These are phyloP conservation scores for Pichia insulana DNA, from an alignment of 805 yeast genomes.

Conservation along the genomic window DNA sequence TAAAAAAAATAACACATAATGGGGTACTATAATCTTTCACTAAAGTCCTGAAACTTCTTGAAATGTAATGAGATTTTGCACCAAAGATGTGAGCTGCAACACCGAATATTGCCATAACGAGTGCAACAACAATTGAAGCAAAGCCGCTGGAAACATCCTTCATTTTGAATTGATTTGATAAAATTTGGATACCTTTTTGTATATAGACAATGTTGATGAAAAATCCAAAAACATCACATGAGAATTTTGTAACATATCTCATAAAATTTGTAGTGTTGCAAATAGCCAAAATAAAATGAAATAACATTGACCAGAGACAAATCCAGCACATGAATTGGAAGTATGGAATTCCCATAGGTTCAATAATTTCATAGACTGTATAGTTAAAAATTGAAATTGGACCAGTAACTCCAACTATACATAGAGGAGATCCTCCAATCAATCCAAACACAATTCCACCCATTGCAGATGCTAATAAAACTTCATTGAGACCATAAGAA, in stretches of 20 bases:
- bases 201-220: constrained; percentile 83
- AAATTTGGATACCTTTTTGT: constrained; percentile 82
- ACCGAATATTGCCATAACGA: constrained; percentile 74
- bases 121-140: constrained; percentile 64
- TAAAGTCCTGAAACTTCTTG: constrained; percentile 51
- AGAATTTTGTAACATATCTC: constrained; percentile 66
- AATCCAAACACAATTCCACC: constrained; percentile 87
- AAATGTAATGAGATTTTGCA: constrained; percentile 50
- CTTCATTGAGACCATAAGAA: constrained; percentile 88
- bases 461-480: constrained; percentile 71
- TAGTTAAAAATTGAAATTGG: constrained; percentile 89
- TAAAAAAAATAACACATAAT: constrained; percentile 73
- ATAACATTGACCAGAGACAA: constrained; percentile 80
- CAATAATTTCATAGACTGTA: constrained; percentile 70
- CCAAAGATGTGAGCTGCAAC: constrained; percentile 53
- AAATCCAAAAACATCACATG: constrained; percentile 90
- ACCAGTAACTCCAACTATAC: constrained; percentile 96
- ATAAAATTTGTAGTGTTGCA: constrained; percentile 59
- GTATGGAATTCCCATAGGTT: constrained; percentile 43
- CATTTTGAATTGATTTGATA: constrained; percentile 56
- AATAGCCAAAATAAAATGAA: constrained; percentile 68
- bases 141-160: constrained; percentile 33
- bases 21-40: constrained; percentile 86
- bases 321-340: constrained; percentile 97
- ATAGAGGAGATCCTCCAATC: constrained; percentile 82